These are phyloP conservation scores for Rutstroemia sp. DNA, from an alignment of 2,329 filamentous ascomycete species.

Conservation along the genomic window DNA sequence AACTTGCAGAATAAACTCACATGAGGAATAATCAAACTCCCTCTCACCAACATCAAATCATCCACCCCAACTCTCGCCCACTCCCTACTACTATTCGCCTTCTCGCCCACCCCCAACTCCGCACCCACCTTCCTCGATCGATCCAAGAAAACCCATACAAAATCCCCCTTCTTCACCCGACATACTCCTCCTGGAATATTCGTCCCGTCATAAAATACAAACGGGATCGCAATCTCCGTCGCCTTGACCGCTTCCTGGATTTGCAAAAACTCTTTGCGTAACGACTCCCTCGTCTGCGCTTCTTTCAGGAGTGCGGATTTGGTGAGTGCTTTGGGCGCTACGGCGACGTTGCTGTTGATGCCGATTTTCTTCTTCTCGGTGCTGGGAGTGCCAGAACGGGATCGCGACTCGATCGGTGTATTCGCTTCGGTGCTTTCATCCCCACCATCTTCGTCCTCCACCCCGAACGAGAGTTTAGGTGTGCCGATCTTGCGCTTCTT, in stretches of 20 bases:
- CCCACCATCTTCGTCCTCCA: conserved; percentile 38
- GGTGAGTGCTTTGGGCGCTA: conserved; percentile 67
- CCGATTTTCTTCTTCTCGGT: conserved; percentile 42
- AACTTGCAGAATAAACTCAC: conserved; percentile 54
- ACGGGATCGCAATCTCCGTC: conserved; percentile 84
- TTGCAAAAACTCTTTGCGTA: conserved; percentile 72
- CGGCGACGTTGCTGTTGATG: conserved; percentile 52
- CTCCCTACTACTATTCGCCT: conserved; percentile 55
- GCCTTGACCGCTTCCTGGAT: conserved; percentile 83
- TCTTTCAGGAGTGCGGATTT: conserved; percentile 73
- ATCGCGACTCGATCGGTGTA: conserved; percentile 25
- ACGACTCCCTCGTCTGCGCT: conserved; percentile 63
- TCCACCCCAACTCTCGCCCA: conserved; percentile 95
- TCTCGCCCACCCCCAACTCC: conserved; percentile 65
- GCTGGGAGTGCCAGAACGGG: conserved; percentile 27
- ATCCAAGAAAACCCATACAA: conserved; percentile 88
- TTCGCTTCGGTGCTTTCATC: conserved; percentile 33
- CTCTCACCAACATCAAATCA: conserved; percentile 87
- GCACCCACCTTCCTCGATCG: conserved; percentile 86
- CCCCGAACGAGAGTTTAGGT: conserved; percentile 55
- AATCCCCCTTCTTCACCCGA: conserved; percentile 87
- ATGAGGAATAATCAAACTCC: conserved; percentile 88
- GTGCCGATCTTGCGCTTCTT: conserved; percentile 40
- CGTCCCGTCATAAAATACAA: conserved; percentile 94
- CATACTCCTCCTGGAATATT: conserved; percentile 80